Conservation (phyloP, 2,329 filamentous ascomycete genomes). For the Bretziella fagacearum region DNA sequence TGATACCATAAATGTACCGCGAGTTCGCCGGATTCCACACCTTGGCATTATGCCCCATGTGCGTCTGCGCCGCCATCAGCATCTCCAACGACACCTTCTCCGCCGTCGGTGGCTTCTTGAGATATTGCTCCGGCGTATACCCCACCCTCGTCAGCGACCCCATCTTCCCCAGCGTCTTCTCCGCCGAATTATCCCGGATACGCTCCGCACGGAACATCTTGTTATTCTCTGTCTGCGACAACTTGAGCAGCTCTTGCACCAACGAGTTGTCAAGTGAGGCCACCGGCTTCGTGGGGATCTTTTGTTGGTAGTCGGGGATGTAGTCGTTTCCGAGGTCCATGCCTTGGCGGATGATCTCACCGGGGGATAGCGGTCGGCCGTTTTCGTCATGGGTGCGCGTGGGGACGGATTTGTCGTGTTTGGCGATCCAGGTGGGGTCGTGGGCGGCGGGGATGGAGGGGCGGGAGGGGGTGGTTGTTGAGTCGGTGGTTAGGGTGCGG, state of each 20-base stretch:
- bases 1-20: conserved; percentile 81
- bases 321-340: background rate
- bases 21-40: conserved; percentile 92
- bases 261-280: conserved; percentile 13
- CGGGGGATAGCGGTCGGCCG: background rate
- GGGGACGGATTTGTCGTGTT: background rate
- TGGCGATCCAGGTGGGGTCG: background rate
- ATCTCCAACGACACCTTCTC: conserved; percentile 79
- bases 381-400: background rate
- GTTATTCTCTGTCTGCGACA: conserved; percentile 12
- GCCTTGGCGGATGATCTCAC: conserved; percentile 1
- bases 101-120: conserved; percentile 56
- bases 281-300: conserved; percentile 12
- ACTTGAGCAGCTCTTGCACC: conserved; percentile 10
- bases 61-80: conserved; percentile 69
- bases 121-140: conserved; percentile 49
- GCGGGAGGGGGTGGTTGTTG: background rate
- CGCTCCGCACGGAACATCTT: conserved; percentile 1
- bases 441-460: background rate
- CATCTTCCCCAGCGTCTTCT: background rate
- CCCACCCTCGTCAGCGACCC: conserved; percentile 34
- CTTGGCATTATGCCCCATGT: conserved; percentile 79
- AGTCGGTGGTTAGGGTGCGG: conserved; percentile 7
- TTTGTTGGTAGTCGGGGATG: conserved; percentile 2
- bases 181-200: background rate